These are phyloP conservation scores for Panellus pusillus DNA, from an alignment of 768 basidiomycete species.

Conservation along the genomic window DNA sequence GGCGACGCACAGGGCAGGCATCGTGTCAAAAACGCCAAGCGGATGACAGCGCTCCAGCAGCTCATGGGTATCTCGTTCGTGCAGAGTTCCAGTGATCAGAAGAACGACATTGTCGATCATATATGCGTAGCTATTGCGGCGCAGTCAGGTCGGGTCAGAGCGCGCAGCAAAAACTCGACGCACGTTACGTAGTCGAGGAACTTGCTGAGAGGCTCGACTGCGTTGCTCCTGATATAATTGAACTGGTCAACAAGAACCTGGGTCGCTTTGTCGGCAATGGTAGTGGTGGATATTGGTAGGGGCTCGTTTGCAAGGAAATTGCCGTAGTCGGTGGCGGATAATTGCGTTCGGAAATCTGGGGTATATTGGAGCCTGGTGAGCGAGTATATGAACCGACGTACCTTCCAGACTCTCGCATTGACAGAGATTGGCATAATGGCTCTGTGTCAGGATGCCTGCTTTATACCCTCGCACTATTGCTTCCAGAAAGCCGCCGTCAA, in stretches of 20 bases:
- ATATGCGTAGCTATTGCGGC: constrained; percentile 77
- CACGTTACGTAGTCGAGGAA: constrained; percentile 99
- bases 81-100: constrained; percentile 94
- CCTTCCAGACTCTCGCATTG: constrained; percentile 99
- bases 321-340: constrained; percentile 96
- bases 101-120: constrained; percentile 99
- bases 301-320: constrained; percentile 98
- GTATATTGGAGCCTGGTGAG: not conserved
- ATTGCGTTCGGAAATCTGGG: constrained; percentile 90
- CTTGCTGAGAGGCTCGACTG: constrained; percentile 85
- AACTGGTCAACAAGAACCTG: constrained; percentile 96
- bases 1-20: constrained; percentile 98
- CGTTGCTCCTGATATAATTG: constrained; percentile 88
- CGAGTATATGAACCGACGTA: constrained; percentile 30
- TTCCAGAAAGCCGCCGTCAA: constrained; percentile 73
- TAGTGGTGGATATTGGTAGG: constrained; percentile 87
- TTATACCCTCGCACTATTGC: constrained; percentile 91
- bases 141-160: constrained; percentile 13
- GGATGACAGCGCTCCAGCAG: constrained; percentile 96
- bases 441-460: constrained; percentile 84
- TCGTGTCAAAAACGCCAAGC: constrained; percentile 94
- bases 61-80: constrained; percentile 97
- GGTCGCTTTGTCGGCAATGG: constrained; percentile 96
- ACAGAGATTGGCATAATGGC: constrained; percentile 88
- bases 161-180: constrained; percentile 32